These are phyloP conservation scores for Pichia sporocuriosa DNA, from an alignment of 805 yeast species.

Conservation along the genomic window DNA sequence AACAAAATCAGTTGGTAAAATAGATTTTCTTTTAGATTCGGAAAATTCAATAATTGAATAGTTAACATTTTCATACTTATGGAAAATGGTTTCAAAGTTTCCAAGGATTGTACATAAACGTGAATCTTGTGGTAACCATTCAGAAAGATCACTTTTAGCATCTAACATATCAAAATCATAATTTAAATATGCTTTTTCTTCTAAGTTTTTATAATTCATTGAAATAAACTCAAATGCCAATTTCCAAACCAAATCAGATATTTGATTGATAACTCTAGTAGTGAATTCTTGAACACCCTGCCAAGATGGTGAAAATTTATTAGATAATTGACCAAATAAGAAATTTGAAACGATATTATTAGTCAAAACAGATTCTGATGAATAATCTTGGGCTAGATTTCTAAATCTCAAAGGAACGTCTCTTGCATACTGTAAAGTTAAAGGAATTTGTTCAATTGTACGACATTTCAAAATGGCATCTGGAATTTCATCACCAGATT, in stretches of 20 bases:
- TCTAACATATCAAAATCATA: constrained; percentile 13
- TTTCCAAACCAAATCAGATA: constrained; percentile 49
- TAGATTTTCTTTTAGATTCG: constrained; percentile 31
- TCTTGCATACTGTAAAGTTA: constrained; percentile 62
- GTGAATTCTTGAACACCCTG: constrained; percentile 60
- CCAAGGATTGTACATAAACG: constrained; percentile 38
- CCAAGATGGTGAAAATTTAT: constrained; percentile 83
- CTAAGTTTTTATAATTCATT: constrained; percentile 15
- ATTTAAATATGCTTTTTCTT: constrained; percentile 16
- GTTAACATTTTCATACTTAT: constrained; percentile 29
- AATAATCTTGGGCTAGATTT: constrained; percentile 41
- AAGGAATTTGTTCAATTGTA: constrained; percentile 66
- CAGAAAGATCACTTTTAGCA: constrained; percentile 12
- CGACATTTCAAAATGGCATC: constrained; percentile 36
- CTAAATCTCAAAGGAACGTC: constrained; percentile 68
- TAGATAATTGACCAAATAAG: constrained; percentile 64
- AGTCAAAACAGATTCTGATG: constrained; percentile 22
- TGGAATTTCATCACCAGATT: constrained; percentile 23
- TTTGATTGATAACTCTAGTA: constrained; percentile 37
- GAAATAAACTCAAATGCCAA: constrained; percentile 34
- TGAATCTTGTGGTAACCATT: constrained; percentile 40
- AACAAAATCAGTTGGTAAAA: constrained; percentile 37
- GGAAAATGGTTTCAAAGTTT: constrained; percentile 22
- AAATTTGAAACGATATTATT: constrained; percentile 38
- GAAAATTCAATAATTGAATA: constrained; percentile 34